A percentile compares a stretch with the other conserved stretches of the same genome.
Evolutionary conservation across 2,329 filamentous ascomycete genomes (phyloP).

Genomic region (Aspergillus udagawae): DNA sequence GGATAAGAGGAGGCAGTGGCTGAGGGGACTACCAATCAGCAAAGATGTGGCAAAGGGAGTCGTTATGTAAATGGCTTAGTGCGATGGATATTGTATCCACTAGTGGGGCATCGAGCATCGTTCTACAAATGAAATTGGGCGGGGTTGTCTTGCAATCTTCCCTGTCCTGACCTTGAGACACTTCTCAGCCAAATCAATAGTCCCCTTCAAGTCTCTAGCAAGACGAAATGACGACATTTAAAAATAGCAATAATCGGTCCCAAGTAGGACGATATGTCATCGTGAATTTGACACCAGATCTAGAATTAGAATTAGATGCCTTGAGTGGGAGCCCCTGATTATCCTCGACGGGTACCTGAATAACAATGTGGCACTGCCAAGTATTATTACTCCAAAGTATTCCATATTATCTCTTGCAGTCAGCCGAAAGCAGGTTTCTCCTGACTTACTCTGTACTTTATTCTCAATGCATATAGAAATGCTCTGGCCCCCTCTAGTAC

Average conservation of each 20-base stretch:
- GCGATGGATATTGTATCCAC: background rate
- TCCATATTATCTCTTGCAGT: no score
- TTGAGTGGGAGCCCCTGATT: background rate
- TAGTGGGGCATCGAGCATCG: background rate
- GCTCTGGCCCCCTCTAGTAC: no score
- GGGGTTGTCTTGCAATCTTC: background rate
- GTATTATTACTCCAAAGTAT: no score
- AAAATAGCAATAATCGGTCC: background rate
- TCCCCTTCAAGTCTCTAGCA: background rate
- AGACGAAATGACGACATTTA: background rate
- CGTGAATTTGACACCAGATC: background rate
- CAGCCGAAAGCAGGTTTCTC: background rate
- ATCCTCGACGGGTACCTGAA: background rate
- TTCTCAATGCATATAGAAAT: background rate
- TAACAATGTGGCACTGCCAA: no score
- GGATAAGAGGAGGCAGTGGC: background rate
- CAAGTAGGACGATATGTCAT: no score
- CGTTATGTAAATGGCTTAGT: background rate
- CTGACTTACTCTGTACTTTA: background rate
- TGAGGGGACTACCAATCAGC: background rate
- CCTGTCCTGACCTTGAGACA: background rate
- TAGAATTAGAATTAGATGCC: background rate
- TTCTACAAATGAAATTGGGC: background rate
- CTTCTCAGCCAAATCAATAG: background rate
- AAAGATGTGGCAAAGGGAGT: background rate